phyloP scores from a whole-genome alignment of 305 asterid species.

The Caryopteris hybrid region DNA sequence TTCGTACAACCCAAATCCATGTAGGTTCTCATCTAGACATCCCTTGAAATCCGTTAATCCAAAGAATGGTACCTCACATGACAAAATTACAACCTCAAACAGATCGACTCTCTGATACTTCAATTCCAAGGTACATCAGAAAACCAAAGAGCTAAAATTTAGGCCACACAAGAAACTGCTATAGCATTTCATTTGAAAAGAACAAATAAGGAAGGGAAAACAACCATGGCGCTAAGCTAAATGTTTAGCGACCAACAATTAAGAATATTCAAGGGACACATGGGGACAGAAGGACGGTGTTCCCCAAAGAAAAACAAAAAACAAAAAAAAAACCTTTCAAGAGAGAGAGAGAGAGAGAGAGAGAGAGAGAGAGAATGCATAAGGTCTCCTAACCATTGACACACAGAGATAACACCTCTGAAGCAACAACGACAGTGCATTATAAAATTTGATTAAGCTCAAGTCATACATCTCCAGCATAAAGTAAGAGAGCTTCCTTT shows the following conservation, averaged over 20 bases:
- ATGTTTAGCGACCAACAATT: neutral
- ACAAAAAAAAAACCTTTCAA: no score
- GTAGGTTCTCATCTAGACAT: conserved; percentile 15
- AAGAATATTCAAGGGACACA: neutral
- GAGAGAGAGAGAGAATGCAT: neutral
- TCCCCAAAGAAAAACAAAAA: no score
- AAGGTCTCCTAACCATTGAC: neutral
- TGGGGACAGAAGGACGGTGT: neutral
- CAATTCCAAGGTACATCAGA: neutral
- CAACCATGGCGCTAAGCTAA: neutral
- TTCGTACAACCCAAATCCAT: conserved; percentile 12
- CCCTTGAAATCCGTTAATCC: conserved; percentile 13
- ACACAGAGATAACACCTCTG: neutral
- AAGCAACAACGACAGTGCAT: neutral
- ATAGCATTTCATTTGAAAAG: neutral
- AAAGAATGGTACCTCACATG: conserved; percentile 19
- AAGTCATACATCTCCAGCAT: conserved; percentile 10
- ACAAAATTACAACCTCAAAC: conserved; percentile 12
- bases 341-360: neutral
- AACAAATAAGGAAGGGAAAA: neutral
- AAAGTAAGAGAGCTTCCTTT: neutral
- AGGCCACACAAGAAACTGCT: neutral
- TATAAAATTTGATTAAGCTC: neutral
- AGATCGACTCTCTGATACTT: neutral
- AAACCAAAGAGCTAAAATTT: neutral